Evolutionary conservation across 2,329 filamentous ascomycete species (phyloP), one percentile per base, ranked within the genome.

Genomic region (Sporothrix euskadiensis): DNA sequence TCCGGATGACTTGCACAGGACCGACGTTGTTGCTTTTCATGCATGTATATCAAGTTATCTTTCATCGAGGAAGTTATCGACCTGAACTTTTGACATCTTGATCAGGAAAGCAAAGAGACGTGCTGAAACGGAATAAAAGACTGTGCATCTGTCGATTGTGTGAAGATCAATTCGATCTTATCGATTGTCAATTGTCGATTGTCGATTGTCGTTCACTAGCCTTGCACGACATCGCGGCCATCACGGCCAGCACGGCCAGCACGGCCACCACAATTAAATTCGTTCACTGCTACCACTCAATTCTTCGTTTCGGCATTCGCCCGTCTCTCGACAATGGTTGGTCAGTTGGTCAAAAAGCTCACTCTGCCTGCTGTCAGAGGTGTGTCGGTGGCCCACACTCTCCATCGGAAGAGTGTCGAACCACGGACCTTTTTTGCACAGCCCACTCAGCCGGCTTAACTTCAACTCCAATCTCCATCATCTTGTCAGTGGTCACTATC

Each of bases 341-440:
- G 41, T 19, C 63, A 16, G 39, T 66, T 66, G 63, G 41, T 19
- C 63, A 16, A 32, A 3, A 49, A 30, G 52, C 52, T 22, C 7
- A 3, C 22, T 26, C 10, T 56, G 10, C 26, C 49, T 26, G 35
- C 22, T 8, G 14, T 7, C 14, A 16, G 30, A 63, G 56, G 30
- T 35, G 56, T 26, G 56, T 59, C 56, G 56, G 14, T 30, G 16
- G 30, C 56, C 56, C 56, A 59, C 56, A 35, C 56, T 35, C 12
- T n/a, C 56, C 56, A 59, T 59, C 56, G 30, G 56, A 63, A 63
- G 19, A 26, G 16, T 35, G 35, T 63, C 59, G 59, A 19, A 63
- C 59, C 35, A 63, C 12, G 39, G 35, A n/a, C 59, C 19, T 59
- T 59, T 59, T 59, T 35, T 35, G 56, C 56, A 59, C 56, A 59